Base-by-base conservation (phyloP, 1,139 yeast species). In the Hyphopichia fennica region DNA sequence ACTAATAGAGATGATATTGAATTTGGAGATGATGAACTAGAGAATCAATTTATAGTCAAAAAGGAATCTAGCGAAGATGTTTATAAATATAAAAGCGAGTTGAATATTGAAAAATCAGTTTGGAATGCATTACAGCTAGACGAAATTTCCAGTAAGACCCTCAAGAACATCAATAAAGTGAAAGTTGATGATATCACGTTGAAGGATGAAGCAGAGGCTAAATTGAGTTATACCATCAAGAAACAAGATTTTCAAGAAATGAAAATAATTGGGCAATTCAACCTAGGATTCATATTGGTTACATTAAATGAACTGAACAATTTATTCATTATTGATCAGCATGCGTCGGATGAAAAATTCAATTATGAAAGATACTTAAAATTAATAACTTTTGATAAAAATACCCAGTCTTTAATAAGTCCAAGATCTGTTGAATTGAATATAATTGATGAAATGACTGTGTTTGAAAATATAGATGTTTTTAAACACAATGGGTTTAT, bases 301-400 rank as follows among this genome's bases (percentile, higher is more conserved):
- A 77, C 81, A 1, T 52, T 62, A 25, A 52, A 53, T 14, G 51
- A 54, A 6, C 46, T 48, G 6, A 60, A 62, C n/a, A 89, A 88
- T 56, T 58, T 93, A 34, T 90, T 93, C 54, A 91, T 93, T 35
- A 77, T 93, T 38, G 99, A 93, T 60, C 99, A 93, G 62, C 99
- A 93, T 66, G 99, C 99, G 1, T 87, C 96, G 49, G 99, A 93
- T 63, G 99, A 93, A 57, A 93, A 90, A 55, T 88, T 57, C 64
- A 93, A 93, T 60, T 93, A 88, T 67, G 99, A 95, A 59, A 71
- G 69, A 41, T 65, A 89, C 16, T 81, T 79, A 46, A 58, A 63
- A 22, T 73, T 72, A 10, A 81, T 87, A 0, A 63, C 66, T 0
- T 79, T 88, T 50, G 41, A 38, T 11, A 52, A 52, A 34, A 48